Evolutionary conservation across 805 yeast genomes (phyloP), one percentile per base, ranked within the genome.

Genomic region (Osmozyma mogii): DNA sequence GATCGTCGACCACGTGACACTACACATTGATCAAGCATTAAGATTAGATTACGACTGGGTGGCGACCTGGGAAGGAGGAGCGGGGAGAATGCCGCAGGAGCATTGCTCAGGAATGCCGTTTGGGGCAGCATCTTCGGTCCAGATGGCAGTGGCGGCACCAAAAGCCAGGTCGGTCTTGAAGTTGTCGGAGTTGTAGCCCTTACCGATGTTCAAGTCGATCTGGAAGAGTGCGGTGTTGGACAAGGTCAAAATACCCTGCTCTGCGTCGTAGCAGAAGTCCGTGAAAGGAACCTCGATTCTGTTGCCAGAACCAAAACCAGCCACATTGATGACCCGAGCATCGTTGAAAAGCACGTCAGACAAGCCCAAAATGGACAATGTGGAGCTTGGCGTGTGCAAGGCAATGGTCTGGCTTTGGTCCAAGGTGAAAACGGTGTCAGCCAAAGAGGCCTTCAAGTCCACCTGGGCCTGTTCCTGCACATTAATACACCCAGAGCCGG

Each of bases 401-500:
- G 22, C 13, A n/a, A 31, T 27, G 8, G 27, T 31, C 17, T 27
- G 27, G n/a, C 23, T 7, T 2, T 15, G 9, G 7, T 15, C 12
- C 4, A 30, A 13, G 13, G 4, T 16, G 9, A 18, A 24, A 6
- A 22, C 24, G 12, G 24, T 10, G 12, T 7, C 7, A 5, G 13
- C 20, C 6, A 20, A 10, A 15, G 6, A 13, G 4, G 25, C 8
- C 19, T 16, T 15, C 24, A 28, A 25, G 12, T 28, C 24, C 9
- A 35, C 23, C 15, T 22, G 28, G 12, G 33, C 24, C 15, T 25
- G 22, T 3, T 11, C 24, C 7, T 29, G 28, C 8, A 30, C 31
- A 7, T 21, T 13, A 18, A 47, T 35, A 41, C 59, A 54, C 28
- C 59, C 59, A 15, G 29, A 28, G 24, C 58, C 58, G 1, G 18